Percentiles rank a stretch among this genome's conserved stretches.
These are phyloP conservation scores for Chlorella sorokiniana DNA, from an alignment of 139 green algal genomes.

Conservation along the genomic window DNA sequence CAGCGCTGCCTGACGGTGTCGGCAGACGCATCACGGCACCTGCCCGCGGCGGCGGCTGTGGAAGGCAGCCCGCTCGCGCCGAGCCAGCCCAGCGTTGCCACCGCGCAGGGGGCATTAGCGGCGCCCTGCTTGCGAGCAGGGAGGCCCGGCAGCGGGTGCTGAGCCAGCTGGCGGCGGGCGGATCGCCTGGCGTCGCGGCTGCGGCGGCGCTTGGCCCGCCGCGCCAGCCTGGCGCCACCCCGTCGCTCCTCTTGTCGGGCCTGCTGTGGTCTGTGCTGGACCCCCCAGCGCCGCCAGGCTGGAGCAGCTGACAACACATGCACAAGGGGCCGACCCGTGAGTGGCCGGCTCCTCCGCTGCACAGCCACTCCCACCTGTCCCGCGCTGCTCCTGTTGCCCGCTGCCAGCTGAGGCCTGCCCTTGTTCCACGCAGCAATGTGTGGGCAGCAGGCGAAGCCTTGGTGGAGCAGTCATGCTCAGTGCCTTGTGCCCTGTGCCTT, in stretches of 20 bases:
- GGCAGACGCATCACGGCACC: conserved; percentile 32
- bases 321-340: neutral
- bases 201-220: neutral
- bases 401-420: too few species aligned
- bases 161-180: neutral
- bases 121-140: conserved; percentile 23
- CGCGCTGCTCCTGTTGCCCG: too few species aligned
- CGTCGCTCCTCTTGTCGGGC: conserved; percentile 24
- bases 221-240: neutral
- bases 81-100: neutral
- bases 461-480: too few species aligned
- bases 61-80: neutral
- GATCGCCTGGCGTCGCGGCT: neutral
- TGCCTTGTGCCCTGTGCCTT: neutral
- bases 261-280: conserved; percentile 33
- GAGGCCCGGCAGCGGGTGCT: neutral
- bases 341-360: too few species aligned
- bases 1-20: conserved; percentile 43
- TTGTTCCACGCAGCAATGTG: neutral
- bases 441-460: too few species aligned
- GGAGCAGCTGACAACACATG: too few species aligned
- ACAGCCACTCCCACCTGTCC: too few species aligned
- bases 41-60: neutral
- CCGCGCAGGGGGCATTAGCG: neutral
- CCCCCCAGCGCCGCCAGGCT: neutral